Conservation (phyloP, 164 flowering plant genomes). For the Vitis rupestris region DNA sequence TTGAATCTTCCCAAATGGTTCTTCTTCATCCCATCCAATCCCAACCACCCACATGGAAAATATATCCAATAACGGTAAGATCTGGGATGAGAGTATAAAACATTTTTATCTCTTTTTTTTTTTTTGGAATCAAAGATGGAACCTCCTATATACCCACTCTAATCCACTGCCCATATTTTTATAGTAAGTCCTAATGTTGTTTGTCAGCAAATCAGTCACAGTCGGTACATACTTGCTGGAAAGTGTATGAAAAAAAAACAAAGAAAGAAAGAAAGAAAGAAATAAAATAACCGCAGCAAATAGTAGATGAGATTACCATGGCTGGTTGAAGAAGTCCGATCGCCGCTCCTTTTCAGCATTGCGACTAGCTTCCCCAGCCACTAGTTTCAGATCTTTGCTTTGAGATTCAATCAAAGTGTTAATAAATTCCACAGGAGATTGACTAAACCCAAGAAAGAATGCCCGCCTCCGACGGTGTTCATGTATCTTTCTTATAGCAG, state of each 20-base stretch:
- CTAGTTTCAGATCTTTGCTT: slow-evolving; percentile 40
- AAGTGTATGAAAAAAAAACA: neutral
- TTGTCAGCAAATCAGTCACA: neutral
- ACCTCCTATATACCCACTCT: no score
- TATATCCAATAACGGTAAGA: neutral
- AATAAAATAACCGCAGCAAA: neutral
- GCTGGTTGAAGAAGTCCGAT: slow-evolving; percentile 50
- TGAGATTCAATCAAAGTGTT: slow-evolving; percentile 50
- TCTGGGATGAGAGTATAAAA: neutral
- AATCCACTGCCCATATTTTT: neutral
- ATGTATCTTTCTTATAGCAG: slow-evolving; percentile 43
- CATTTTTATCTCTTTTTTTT: no score
- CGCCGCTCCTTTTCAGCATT: slow-evolving; percentile 44
- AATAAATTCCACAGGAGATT: slow-evolving; percentile 52
- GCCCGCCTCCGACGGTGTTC: slow-evolving; percentile 47
- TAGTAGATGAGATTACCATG: slow-evolving; percentile 34
- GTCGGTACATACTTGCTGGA: neutral
- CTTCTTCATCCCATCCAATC: neutral
- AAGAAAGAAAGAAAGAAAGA: neutral
- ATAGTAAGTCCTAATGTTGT: neutral
- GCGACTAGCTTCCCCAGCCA: slow-evolving; percentile 42
- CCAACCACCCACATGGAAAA: neutral
- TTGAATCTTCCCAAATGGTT: no score
- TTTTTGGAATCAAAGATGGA: no score
- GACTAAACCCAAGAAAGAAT: slow-evolving; percentile 57